A percentile compares a stretch with the other conserved stretches of the same genome.
phyloP scores from a whole-genome alignment of 2,329 filamentous ascomycete genomes.

The Plenodomus biglobosus region DNA sequence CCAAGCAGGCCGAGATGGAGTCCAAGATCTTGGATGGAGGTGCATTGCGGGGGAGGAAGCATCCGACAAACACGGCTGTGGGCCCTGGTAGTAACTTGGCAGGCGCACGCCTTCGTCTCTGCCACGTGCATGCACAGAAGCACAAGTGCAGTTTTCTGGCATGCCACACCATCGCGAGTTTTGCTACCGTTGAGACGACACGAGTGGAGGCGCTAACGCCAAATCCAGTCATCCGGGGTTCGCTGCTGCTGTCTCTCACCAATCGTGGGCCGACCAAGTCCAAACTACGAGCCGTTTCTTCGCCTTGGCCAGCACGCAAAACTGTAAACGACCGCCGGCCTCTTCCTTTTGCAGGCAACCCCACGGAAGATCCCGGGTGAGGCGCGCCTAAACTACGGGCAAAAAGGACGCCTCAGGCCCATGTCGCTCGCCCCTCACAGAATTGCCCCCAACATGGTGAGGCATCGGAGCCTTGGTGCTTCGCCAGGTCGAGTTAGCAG shows the following conservation, averaged over 20 bases:
- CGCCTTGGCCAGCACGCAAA: constrained; percentile 17
- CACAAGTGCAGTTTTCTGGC: background rate
- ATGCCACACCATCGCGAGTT: background rate
- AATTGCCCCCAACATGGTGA: constrained; percentile 5
- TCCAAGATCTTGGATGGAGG: constrained; percentile 18
- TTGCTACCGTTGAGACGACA: no score
- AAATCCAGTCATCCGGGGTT: no score
- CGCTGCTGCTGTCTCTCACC: no score
- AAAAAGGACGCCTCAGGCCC: background rate
- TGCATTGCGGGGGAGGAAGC: constrained; percentile 13
- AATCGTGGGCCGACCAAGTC: no score
- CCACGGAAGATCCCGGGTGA: constrained; percentile 18
- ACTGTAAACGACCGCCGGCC: background rate
- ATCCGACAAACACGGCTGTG: constrained; percentile 4
- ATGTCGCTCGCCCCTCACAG: constrained; percentile 3
- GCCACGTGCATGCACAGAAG: background rate
- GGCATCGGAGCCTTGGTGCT: background rate
- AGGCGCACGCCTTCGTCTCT: constrained; percentile 1
- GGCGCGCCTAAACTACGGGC: background rate
- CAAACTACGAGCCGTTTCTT: no score
- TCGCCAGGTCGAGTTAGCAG: background rate
- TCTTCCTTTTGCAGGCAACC: background rate
- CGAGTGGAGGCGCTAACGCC: no score
- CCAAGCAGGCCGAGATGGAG: constrained; percentile 24
- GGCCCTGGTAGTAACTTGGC: constrained; percentile 2